Conservation (phyloP, 2,329 filamentous ascomycete species). For the Alternaria metachromatica region DNA sequence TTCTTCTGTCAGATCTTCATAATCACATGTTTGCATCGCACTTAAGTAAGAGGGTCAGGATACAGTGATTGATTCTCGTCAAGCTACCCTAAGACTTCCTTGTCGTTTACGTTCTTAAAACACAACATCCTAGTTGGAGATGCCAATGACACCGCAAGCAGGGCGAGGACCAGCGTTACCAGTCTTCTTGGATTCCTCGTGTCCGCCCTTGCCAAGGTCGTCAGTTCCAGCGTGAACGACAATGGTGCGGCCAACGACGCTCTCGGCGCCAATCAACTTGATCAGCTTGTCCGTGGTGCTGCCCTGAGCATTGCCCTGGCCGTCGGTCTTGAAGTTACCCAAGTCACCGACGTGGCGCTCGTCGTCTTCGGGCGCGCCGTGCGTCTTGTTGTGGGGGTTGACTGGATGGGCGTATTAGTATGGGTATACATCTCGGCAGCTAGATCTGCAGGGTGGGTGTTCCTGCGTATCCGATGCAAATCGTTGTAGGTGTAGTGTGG, state of each 20-base stretch:
- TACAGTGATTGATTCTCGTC: neutral
- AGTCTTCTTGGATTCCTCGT: constrained; percentile 97
- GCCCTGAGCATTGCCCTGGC: constrained; percentile 87
- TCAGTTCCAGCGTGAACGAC: constrained; percentile 96
- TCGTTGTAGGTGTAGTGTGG: neutral
- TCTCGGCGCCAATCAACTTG: constrained; percentile 96
- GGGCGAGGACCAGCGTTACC: constrained; percentile 93
- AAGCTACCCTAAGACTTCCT: neutral
- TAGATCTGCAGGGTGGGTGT: neutral
- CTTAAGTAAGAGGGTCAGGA: neutral
- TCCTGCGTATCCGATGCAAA: neutral
- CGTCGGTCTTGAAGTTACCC: constrained; percentile 96
- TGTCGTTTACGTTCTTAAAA: neutral
- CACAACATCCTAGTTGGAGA: constrained; percentile 58
- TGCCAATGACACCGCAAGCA: constrained; percentile 96
- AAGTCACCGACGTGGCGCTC: constrained; percentile 95
- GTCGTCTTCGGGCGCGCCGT: constrained; percentile 84
- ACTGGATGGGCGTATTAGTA: constrained; percentile 60
- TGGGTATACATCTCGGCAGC: neutral
- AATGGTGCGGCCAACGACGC: constrained; percentile 92
- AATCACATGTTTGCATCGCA: neutral
- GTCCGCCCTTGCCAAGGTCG: constrained; percentile 89
- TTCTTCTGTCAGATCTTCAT: neutral
- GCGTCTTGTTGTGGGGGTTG: constrained; percentile 93
- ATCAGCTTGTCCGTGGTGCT: constrained; percentile 79